A percentile compares a stretch with the other conserved stretches of the same genome.
Conservation (phyloP, 768 basidiomycete species). For the Kwoniella europaea region DNA sequence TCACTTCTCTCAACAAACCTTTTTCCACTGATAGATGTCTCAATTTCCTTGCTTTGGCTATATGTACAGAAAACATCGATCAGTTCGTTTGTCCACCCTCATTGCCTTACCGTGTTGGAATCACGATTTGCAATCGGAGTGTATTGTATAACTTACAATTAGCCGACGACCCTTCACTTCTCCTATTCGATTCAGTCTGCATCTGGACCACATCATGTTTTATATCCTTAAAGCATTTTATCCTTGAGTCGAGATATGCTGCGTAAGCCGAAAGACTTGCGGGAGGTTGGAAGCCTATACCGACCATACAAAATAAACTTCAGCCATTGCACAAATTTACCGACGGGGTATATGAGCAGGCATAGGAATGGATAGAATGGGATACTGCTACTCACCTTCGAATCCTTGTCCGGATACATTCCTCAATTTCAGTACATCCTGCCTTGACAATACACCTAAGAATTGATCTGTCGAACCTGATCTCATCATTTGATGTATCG, state of each 20-base stretch:
- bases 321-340: too few species aligned
- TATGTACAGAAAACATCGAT: too few species aligned
- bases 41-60: conserved; percentile 68
- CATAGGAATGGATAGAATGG: neutral
- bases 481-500: conserved; percentile 94
- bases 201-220: conserved; percentile 93
- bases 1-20: conserved; percentile 88
- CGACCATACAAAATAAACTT: too few species aligned
- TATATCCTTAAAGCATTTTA: conserved; percentile 83
- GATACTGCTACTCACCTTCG: conserved; percentile 69
- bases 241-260: conserved; percentile 82
- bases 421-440: conserved; percentile 76
- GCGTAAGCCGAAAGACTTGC: conserved; percentile 88
- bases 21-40: conserved; percentile 94
- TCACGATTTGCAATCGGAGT: too few species aligned
- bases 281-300: conserved; percentile 68
- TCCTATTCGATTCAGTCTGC: conserved; percentile 86
- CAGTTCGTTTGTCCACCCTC: neutral
- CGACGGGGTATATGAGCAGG: neutral
- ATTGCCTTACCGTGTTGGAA: too few species aligned
- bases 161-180: conserved; percentile 45
- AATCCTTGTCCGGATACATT: conserved; percentile 81
- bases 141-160: conserved; percentile 32
- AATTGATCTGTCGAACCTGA: conserved; percentile 96
- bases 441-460: conserved; percentile 75